Evolutionary conservation across 495 filamentous ascomycete genomes (phyloP).

Genomic region (Hypoxylon fuscum): DNA sequence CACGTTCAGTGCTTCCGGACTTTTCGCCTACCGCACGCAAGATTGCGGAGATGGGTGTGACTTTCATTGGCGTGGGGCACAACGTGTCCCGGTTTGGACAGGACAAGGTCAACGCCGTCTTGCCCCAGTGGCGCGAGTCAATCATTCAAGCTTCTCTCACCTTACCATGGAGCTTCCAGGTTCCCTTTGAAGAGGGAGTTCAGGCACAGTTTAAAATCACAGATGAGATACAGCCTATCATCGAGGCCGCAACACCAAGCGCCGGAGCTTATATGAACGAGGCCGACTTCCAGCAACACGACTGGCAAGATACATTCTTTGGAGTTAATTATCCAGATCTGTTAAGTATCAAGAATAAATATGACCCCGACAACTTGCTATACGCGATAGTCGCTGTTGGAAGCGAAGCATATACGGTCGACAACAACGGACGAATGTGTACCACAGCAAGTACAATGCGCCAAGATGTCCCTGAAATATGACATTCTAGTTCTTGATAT

Average conservation of each 20-base stretch:
- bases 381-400: conserved; percentile 25
- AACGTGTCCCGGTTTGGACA: conserved; percentile 52
- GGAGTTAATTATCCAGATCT: conserved; percentile 47
- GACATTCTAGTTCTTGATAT: too few relatives aligned
- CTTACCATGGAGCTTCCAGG: conserved; percentile 29
- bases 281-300: conserved; percentile 52
- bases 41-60: conserved; percentile 57
- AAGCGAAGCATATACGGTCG: conserved; percentile 22
- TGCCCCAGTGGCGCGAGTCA: conserved; percentile 67
- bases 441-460: not conserved
- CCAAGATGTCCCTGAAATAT: not conserved
- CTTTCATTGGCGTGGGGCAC: conserved; percentile 48
- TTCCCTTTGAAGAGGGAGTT: conserved; percentile 48
- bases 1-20: conserved; percentile 55
- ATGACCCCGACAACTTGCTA: conserved; percentile 38
- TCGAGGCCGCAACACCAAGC: conserved; percentile 48
- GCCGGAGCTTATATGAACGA: conserved; percentile 57
- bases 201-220: conserved; percentile 58
- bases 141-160: conserved; percentile 46
- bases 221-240: conserved; percentile 53
- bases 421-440: conserved; percentile 24
- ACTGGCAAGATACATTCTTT: conserved; percentile 54
- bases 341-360: conserved; percentile 42
- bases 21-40: conserved; percentile 56
- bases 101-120: conserved; percentile 60